Evolutionary conservation across 2,329 filamentous ascomycete species (phyloP).

Genomic region (Diaporthe velutina): DNA sequence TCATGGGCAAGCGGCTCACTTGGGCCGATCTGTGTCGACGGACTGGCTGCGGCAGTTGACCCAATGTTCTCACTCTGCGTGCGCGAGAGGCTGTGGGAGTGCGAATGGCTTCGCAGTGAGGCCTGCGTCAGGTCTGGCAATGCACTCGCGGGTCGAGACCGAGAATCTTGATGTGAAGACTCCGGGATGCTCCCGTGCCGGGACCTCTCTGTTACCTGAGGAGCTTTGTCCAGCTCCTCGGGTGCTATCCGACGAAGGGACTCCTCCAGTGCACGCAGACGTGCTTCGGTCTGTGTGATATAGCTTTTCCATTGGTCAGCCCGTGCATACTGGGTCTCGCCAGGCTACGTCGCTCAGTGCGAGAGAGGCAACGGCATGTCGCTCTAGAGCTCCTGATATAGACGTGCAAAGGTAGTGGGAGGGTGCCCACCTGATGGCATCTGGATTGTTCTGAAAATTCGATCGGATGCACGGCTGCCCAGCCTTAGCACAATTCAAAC

Average conservation of each 20-base stretch:
- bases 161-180: not conserved
- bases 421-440: slow-evolving; percentile 33
- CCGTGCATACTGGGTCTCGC: not conserved
- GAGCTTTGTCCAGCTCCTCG: slow-evolving; percentile 42
- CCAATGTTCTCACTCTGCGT: not conserved
- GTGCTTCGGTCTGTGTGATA: slow-evolving; percentile 37
- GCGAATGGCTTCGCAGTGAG: not conserved
- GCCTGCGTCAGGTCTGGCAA: slow-evolving; percentile 10
- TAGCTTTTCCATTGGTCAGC: slow-evolving; percentile 25
- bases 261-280: slow-evolving; percentile 41
- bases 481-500: slow-evolving; percentile 48
- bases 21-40: slow-evolving; percentile 39
- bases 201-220: slow-evolving; percentile 16
- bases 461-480: slow-evolving; percentile 47
- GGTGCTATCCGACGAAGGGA: slow-evolving; percentile 42
- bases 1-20: slow-evolving; percentile 44
- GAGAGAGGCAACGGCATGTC: not conserved
- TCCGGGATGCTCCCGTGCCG: not conserved
- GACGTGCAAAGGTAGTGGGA: not conserved
- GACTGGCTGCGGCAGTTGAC: slow-evolving; percentile 8
- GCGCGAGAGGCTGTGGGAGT: slow-evolving; percentile 11
- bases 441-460: slow-evolving; percentile 36
- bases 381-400: not conserved
- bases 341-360: not conserved
- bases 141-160: not conserved